A percentile compares a stretch with the other conserved stretches of the same genome.
Conservation (phyloP, 2,329 filamentous ascomycete genomes). For the Pseudogymnoascus pannorum region DNA sequence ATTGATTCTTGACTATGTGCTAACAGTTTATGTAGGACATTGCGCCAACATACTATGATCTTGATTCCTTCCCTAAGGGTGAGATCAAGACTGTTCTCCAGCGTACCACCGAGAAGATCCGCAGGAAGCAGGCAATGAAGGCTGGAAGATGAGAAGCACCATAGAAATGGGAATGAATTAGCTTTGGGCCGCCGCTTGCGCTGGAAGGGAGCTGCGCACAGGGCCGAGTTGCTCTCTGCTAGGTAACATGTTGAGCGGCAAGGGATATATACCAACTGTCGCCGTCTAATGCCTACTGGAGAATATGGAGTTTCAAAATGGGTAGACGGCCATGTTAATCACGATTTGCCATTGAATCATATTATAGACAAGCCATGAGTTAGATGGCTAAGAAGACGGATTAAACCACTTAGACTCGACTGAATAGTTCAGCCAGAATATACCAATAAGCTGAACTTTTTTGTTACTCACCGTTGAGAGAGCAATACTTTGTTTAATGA, state of each 20-base stretch:
- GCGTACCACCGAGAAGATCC: constrained; percentile 51
- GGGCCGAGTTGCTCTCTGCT: neutral
- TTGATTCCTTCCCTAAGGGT: constrained; percentile 74
- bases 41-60: constrained; percentile 85
- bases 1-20: constrained; percentile 13
- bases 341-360: neutral
- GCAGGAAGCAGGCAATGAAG: constrained; percentile 36
- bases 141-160: neutral
- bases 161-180: neutral
- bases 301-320: constrained; percentile 5
- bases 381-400: neutral
- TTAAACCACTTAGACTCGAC: neutral
- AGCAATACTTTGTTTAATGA: neutral
- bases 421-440: neutral
- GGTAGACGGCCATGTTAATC: neutral
- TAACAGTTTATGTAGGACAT: constrained; percentile 61
- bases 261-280: constrained; percentile 2
- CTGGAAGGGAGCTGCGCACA: neutral
- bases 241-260: neutral
- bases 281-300: neutral
- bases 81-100: constrained; percentile 68
- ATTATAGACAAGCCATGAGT: constrained; percentile 1
- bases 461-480: neutral
- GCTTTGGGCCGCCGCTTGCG: neutral
- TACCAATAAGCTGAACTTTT: neutral